Evolutionary conservation across 2,329 filamentous ascomycete genomes (phyloP), one percentile per base, ranked within the genome.

Genomic region (Penicillium sp.): DNA sequence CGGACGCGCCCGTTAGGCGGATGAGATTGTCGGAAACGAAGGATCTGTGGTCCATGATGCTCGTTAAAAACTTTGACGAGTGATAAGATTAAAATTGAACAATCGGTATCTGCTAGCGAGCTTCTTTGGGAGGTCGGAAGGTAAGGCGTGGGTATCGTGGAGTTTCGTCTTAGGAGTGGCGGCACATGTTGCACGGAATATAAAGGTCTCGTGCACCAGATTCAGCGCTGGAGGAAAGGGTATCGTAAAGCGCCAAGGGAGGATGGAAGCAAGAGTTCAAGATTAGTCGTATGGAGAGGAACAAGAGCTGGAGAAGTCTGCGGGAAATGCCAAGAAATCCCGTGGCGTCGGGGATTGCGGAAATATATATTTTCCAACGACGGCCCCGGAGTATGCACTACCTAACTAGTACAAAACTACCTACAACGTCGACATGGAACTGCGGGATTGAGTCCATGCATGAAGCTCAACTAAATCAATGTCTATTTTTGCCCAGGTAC

Each of bases 1-100:
- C 79, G 33, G 78, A 80, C 40, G 75, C 79, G 54, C 78, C 79
- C 31, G 78, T 76, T 42, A 81, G 71, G 49, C 73, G 75, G 56
- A 78, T 71, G 47, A 79, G 70, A 47, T 75, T 73, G 60, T 79
- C 77, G 43, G 76, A 78, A n/a, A 73, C 64, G 48, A 73, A 73
- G 12, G 65, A 69, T 45, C 64, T 65, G 50, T 67, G 63, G 40
- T 72, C 69, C 71, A 73, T 73, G 11, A 44, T 64, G 49, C 25
- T 42, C 28, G 39, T 19, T 48, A 9, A 19, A n/a, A 19, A 25
- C 25, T 16, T 11, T 36, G 14, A 16, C 25, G 16, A n/a, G 34
- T 25, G 29, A 28, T 40, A 19, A 34, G n/a, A 28, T 27, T 39
- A 19, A 34, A 29, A 40, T 31, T 41, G 6, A 12, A 33, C 39